Evolutionary conservation across 1,139 yeast species (phyloP).

Genomic region (Pichiaceae sp.): DNA sequence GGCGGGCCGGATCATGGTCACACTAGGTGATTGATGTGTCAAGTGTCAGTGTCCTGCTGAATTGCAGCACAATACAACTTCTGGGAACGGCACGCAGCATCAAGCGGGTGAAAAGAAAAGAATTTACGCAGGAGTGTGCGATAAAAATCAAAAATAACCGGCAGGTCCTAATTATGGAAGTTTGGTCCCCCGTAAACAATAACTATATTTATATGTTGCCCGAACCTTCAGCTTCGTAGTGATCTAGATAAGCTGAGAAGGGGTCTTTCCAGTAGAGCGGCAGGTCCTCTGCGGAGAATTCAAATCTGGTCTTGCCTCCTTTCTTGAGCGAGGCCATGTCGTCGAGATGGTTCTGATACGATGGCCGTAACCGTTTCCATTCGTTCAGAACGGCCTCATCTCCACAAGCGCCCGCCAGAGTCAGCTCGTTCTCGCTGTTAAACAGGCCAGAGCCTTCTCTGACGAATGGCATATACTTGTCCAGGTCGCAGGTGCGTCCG

Average conservation of each 20-base stretch:
- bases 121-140: too few species aligned
- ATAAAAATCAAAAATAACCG: too few species aligned
- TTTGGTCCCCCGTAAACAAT: background rate
- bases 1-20: too few species aligned
- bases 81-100: too few species aligned
- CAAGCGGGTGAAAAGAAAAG: too few species aligned
- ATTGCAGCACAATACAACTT: too few species aligned
- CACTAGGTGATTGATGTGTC: too few species aligned
- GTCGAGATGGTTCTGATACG: background rate
- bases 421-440: slow-evolving; percentile 1
- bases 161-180: too few species aligned
- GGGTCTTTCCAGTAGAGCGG: slow-evolving; percentile 2
- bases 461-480: slow-evolving; percentile 11
- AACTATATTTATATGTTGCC: background rate
- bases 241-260: background rate
- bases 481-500: slow-evolving; percentile 13
- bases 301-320: slow-evolving; percentile 1
- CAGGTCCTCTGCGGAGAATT: slow-evolving; percentile 2
- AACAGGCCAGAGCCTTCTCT: background rate
- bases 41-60: too few species aligned
- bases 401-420: slow-evolving; percentile 3
- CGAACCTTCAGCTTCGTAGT: slow-evolving; percentile 2
- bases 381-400: background rate
- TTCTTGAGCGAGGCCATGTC: slow-evolving; percentile 1
- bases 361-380: slow-evolving; percentile 1